phyloP scores from a whole-genome alignment of 2,329 filamentous ascomycete species.

The Penicillium sclerotiorum region DNA sequence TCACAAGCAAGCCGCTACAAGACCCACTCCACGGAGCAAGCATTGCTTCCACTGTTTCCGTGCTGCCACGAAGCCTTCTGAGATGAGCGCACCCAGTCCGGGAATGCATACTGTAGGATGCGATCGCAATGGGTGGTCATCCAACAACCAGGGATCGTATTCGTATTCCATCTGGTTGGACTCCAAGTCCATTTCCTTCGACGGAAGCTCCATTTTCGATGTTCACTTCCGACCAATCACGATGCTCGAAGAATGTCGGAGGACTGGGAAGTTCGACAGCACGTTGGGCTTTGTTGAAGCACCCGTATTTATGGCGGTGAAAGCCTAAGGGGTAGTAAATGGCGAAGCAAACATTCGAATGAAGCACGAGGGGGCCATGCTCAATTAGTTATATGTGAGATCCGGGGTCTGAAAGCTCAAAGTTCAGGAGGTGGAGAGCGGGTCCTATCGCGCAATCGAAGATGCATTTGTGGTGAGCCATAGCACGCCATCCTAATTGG shows the following conservation, averaged over 20 bases:
- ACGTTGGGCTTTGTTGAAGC: too few relatives aligned
- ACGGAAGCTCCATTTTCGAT: constrained; percentile 1
- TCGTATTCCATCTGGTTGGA: constrained; percentile 14
- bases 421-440: constrained; percentile 8
- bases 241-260: too few relatives aligned
- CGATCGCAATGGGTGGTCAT: constrained; percentile 39
- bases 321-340: background rate
- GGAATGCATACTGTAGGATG: constrained; percentile 36
- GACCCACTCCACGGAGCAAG: constrained; percentile 24
- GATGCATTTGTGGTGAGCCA: constrained; percentile 7
- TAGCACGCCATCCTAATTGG: constrained; percentile 25
- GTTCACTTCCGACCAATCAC: background rate
- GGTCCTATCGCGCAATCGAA: constrained; percentile 22
- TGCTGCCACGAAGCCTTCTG: constrained; percentile 15
- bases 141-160: constrained; percentile 31
- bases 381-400: background rate
- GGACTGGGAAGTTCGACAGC: too few relatives aligned
- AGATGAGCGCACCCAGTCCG: constrained; percentile 22
- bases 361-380: background rate
- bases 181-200: constrained; percentile 8
- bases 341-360: background rate
- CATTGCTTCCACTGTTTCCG: constrained; percentile 25
- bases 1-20: constrained; percentile 29
- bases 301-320: background rate
- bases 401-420: background rate